Evolutionary conservation across 768 basidiomycete genomes (phyloP).

Genomic region (Suillus fuscotomentosus): DNA sequence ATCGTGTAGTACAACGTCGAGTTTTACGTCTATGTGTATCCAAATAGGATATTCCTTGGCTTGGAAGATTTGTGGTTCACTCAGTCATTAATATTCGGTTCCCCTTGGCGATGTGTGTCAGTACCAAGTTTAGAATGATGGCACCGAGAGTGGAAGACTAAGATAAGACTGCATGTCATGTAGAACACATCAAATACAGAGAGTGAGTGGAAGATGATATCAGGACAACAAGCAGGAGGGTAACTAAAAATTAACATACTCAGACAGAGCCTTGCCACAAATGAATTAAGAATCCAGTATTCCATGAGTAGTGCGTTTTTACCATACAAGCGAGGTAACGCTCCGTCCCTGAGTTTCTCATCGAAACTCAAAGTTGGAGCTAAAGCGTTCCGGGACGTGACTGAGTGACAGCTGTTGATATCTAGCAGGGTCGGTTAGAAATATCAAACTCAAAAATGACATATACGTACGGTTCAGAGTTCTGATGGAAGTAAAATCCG

Average conservation of each 20-base stretch:
- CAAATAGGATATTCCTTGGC: neutral
- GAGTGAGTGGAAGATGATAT: constrained; percentile 5
- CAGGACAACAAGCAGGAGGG: neutral
- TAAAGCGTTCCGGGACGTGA: constrained; percentile 73
- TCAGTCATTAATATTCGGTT: neutral
- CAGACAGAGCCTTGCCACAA: neutral
- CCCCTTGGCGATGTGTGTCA: neutral
- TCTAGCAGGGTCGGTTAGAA: constrained; percentile 36
- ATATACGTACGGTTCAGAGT: constrained; percentile 78
- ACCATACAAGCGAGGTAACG: neutral
- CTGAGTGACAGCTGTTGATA: constrained; percentile 87
- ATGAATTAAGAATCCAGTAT: constrained; percentile 5
- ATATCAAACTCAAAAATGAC: constrained; percentile 17
- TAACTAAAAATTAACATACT: constrained; percentile 8
- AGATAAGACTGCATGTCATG: neutral
- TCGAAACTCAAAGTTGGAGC: constrained; percentile 85
- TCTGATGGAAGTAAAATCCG: constrained; percentile 92
- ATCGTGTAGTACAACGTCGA: neutral
- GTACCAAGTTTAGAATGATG: neutral
- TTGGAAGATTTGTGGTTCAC: neutral
- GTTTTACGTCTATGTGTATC: neutral
- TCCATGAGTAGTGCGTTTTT: constrained; percentile 7
- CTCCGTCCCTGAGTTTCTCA: constrained; percentile 33
- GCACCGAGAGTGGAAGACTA: neutral
- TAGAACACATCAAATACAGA: neutral